Conservation (phyloP, 1,139 yeast species). For the Suhomyces kunorum region DNA sequence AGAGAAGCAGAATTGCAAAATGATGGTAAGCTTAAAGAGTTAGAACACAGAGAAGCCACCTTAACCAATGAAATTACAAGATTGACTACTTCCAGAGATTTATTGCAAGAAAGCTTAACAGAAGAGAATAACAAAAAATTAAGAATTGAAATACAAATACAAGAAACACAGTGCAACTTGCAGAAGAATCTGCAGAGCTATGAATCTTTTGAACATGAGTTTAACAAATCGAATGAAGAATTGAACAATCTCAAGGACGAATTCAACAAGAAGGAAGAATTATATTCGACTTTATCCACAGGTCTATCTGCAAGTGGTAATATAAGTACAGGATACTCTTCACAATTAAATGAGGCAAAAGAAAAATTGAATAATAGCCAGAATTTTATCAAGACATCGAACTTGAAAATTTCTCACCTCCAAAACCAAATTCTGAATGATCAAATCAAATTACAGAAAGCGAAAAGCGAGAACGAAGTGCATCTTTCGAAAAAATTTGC, state of each 20-base stretch:
- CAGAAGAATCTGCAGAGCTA: conserved; percentile 32
- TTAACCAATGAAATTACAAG: conserved; percentile 69
- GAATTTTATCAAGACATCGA: conserved; percentile 60
- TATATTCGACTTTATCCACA: conserved; percentile 79
- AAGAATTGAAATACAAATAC: conserved; percentile 21
- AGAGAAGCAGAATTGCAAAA: conserved; percentile 62
- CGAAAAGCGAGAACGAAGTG: conserved; percentile 53
- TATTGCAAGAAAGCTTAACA: conserved; percentile 52
- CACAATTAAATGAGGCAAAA: conserved; percentile 70
- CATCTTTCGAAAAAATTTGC: conserved; percentile 45
- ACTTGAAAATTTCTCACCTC: conserved; percentile 60
- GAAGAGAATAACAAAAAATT: conserved; percentile 43
- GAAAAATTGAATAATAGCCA: conserved; percentile 55
- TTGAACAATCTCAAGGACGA: conserved; percentile 49
- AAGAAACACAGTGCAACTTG: conserved; percentile 23
- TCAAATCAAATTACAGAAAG: conserved; percentile 53
- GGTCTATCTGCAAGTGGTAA: conserved; percentile 86
- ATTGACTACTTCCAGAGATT: conserved; percentile 60
- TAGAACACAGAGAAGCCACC: conserved; percentile 62
- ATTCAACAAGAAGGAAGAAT: conserved; percentile 70
- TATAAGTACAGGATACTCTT: conserved; percentile 67
- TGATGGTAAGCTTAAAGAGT: conserved; percentile 60
- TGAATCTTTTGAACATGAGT: conserved; percentile 34
- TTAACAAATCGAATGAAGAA: conserved; percentile 43
- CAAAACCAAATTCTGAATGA: conserved; percentile 54